Conservation (phyloP, 495 filamentous ascomycete species). For the Apodospora peruviana region DNA sequence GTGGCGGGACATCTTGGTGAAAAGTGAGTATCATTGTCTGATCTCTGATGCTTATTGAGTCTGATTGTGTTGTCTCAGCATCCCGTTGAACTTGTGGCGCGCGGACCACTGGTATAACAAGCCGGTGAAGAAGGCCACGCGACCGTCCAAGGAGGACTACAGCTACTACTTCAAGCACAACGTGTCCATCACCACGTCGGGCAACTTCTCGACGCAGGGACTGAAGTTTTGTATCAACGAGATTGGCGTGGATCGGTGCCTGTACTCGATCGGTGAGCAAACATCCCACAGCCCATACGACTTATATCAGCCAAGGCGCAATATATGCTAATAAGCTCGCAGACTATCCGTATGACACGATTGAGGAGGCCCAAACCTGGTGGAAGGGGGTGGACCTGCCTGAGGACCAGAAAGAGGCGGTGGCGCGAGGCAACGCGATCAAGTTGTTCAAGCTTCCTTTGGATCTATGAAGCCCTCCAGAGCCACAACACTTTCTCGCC, state of each 20-base stretch:
- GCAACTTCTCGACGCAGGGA: conserved; percentile 53
- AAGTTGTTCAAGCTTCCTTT: conserved; percentile 45
- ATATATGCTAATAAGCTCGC: neutral
- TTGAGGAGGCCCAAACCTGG: conserved; percentile 50
- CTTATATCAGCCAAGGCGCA: neutral
- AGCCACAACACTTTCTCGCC: no score
- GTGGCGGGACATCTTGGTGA: conserved; percentile 61
- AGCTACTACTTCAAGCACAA: conserved; percentile 56
- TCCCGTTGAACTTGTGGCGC: conserved; percentile 62
- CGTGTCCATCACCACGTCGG: conserved; percentile 58
- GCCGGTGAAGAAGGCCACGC: conserved; percentile 46
- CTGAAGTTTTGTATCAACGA: conserved; percentile 44
- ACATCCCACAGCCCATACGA: neutral
- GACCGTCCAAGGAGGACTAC: conserved; percentile 53
- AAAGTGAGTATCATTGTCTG: conserved; percentile 22
- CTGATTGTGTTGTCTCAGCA: no score
- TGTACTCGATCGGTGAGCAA: conserved; percentile 32
- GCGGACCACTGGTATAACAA: conserved; percentile 57
- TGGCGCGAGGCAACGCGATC: conserved; percentile 51
- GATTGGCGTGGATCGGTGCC: conserved; percentile 29
- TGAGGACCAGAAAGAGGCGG: conserved; percentile 38
- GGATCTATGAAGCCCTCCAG: conserved; percentile 13
- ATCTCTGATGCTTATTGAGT: no score
- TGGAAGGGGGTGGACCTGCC: conserved; percentile 43
- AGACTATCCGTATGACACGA: conserved; percentile 39